A percentile compares a stretch with the other conserved stretches of the same genome.
Evolutionary conservation across 2,329 filamentous ascomycete species (phyloP).

Genomic region (Pestalotiopsis sp.): DNA sequence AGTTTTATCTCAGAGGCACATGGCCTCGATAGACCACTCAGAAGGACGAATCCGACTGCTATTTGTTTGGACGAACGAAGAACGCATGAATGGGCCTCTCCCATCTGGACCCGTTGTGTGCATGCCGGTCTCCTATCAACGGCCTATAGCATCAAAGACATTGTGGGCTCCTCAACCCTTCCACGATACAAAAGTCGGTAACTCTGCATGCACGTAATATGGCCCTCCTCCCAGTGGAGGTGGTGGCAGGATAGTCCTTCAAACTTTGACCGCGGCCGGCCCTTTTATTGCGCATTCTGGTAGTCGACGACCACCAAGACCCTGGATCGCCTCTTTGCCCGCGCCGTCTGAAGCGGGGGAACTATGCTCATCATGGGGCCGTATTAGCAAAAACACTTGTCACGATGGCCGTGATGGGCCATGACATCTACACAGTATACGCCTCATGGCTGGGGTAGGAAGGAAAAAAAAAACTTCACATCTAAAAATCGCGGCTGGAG

Average conservation of each 20-base stretch:
- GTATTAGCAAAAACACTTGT: conserved; percentile 8
- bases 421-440: background rate
- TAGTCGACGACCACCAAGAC: conserved; percentile 10
- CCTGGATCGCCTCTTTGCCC: background rate
- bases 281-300: conserved; percentile 7
- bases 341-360: conserved; percentile 2
- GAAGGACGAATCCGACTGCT: background rate
- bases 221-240: background rate
- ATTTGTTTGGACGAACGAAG: conserved; percentile 7
- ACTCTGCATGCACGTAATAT: conserved; percentile 13
- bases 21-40: background rate
- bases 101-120: conserved; percentile 9
- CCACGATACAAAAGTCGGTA: conserved; percentile 1
- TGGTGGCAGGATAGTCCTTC: background rate
- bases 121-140: background rate
- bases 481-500: background rate
- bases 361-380: conserved; percentile 2
- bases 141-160: conserved; percentile 1
- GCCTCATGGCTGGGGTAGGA: background rate
- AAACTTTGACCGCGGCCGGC: conserved; percentile 2
- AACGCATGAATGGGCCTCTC: conserved; percentile 12
- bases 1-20: conserved; percentile 1
- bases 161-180: background rate
- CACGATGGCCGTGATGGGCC: background rate
- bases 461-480: conserved; percentile 1